These are phyloP conservation scores for Silene uniflora DNA, from an alignment of 148 eudicot species.

Conservation along the genomic window DNA sequence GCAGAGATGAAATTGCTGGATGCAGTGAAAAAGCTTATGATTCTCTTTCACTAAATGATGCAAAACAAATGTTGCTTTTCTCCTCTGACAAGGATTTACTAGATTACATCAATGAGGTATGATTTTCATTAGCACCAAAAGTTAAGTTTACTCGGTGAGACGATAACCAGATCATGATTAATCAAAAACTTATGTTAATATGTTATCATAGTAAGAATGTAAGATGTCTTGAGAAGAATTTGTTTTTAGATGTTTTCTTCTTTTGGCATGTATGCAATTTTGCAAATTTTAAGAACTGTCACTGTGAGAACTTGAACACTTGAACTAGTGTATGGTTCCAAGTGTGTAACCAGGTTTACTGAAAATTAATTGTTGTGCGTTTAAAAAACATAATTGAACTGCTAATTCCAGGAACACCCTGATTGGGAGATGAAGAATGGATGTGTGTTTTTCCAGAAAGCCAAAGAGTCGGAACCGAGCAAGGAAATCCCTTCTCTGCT, in stretches of 20 bases:
- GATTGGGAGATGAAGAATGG: slow-evolving; percentile 91
- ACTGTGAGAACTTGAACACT: not conserved
- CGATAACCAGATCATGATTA: no score
- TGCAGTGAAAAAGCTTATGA: slow-evolving; percentile 98
- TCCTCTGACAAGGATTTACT: slow-evolving; percentile 69
- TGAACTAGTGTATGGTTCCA: not conserved
- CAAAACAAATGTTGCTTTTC: slow-evolving; percentile 66
- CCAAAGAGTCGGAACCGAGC: slow-evolving; percentile 79
- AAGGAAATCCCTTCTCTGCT: slow-evolving; percentile 92
- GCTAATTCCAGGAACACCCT: slow-evolving; percentile 66
- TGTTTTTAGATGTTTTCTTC: no score
- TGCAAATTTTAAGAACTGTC: not conserved
- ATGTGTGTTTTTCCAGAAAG: slow-evolving; percentile 60
- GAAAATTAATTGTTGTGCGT: not conserved
- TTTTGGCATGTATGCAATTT: not conserved
- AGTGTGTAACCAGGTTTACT: not conserved
- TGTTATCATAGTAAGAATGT: not conserved
- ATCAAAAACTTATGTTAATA: no score
- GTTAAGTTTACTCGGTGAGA: no score
- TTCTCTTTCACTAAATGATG: slow-evolving; percentile 71
- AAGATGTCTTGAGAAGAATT: not conserved
- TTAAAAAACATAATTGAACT: not conserved
- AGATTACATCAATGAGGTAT: slow-evolving; percentile 72
- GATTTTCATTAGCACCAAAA: not conserved
- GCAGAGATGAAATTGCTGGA: slow-evolving; percentile 95